Evolutionary conservation across 2,329 filamentous ascomycete species (phyloP), one percentile per base, ranked within the genome.

Genomic region (Trichoderma polysporum): DNA sequence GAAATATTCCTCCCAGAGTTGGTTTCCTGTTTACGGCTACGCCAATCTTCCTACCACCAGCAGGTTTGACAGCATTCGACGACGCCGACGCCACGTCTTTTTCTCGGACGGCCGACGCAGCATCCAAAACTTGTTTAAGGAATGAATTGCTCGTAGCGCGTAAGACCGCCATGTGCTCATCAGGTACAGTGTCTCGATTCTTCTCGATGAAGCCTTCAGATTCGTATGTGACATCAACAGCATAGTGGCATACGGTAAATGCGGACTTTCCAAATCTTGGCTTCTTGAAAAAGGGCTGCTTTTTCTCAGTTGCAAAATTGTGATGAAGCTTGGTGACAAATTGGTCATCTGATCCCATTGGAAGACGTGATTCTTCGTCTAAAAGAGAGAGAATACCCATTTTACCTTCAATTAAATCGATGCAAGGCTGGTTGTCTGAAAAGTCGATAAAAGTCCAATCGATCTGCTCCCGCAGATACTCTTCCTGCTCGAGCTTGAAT

Each of bases 371-470:
- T 79, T 99, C 95, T 82, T 99, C 96, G 74, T 99, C 95, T 45
- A 99, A 84, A 31, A 99, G 84, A 22, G 94, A 93, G 70, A 99
- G 81, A 60, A 99, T 91, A 79, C 95, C 95, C 72, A 99, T 87
- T 79, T 97, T 98, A 72, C 93, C 94, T 82, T 99, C 95, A 72
- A 99, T 99, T 62, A 99, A 82, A 78, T 99, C 95, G 74, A 99
- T 99, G 82, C 95, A 99, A 19, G 95, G 95, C 81, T 99, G 95
- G 74, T 99, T 99, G 80, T 99, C 95, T 6, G 94, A 97, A 79
- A 99, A 99, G 77, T 99, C 95, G 77, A 99, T 99, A 77, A 99
- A 99, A 10, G 92, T 97, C 95, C 95, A 99, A 80, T 98, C 94
- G 71, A 99, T 99, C 81, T 98, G 85, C 80, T 99, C 95, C 65